Evolutionary conservation across 2,329 filamentous ascomycete genomes (phyloP).

Genomic region (Claviceps maximensis): DNA sequence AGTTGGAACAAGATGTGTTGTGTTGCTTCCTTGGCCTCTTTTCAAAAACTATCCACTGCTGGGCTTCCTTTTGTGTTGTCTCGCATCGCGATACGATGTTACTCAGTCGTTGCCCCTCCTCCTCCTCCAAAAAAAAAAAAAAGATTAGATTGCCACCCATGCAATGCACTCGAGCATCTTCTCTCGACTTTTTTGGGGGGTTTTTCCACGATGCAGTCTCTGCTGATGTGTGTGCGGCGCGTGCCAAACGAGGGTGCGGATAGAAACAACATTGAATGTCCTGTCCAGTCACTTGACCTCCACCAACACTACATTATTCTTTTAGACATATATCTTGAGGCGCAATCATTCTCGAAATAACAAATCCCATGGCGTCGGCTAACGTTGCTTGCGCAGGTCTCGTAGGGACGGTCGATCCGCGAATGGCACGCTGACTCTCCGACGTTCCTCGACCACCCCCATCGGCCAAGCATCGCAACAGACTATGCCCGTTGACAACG

Average conservation of each 20-base stretch:
- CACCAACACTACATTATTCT: background rate
- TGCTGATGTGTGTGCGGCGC: background rate
- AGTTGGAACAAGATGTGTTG: slow-evolving; percentile 21
- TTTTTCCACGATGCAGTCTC: background rate
- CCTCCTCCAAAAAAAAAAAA: background rate
- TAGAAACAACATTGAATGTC: background rate
- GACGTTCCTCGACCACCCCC: slow-evolving; percentile 48
- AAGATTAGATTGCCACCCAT: background rate
- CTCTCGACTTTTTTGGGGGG: background rate
- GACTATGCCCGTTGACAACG: slow-evolving; percentile 22
- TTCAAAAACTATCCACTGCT: background rate
- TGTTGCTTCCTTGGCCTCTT: background rate
- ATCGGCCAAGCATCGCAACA: slow-evolving; percentile 28
- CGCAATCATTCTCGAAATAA: background rate
- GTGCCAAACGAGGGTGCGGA: background rate
- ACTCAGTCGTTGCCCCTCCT: too few relatives aligned
- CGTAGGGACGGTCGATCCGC: slow-evolving; percentile 43
- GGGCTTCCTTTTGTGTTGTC: background rate
- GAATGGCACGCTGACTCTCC: slow-evolving; percentile 52
- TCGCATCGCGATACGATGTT: background rate
- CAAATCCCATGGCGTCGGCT: background rate
- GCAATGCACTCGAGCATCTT: background rate
- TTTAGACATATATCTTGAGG: background rate
- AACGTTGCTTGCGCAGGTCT: slow-evolving; percentile 29
- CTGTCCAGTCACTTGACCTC: background rate